Conservation (phyloP, 192 early-diverging fungal species). For the Coemansia sp. region DNA sequence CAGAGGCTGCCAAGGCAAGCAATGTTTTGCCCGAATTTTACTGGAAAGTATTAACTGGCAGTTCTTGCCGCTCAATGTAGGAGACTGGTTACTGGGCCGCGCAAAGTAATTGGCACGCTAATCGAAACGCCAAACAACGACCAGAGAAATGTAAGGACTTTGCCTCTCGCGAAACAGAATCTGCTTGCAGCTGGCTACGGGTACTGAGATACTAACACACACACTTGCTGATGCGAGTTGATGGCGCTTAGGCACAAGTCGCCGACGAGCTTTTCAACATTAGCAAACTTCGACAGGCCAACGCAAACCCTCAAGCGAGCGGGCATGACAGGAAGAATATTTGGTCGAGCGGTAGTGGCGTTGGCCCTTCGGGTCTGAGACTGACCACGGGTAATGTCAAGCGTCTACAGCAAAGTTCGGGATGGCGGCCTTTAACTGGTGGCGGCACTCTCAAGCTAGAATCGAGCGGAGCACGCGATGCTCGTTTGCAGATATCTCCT, state of each 20-base stretch:
- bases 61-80: neutral
- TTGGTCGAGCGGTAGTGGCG: neutral
- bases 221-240: neutral
- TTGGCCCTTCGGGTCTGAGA: neutral
- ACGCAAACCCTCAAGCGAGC: neutral
- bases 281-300: neutral
- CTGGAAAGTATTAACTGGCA: neutral
- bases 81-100: neutral
- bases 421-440: too few species aligned
- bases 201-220: neutral
- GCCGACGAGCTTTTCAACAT: neutral
- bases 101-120: neutral
- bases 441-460: neutral
- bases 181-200: neutral
- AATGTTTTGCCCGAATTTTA: neutral
- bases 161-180: neutral
- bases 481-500: neutral
- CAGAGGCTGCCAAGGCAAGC: too few species aligned
- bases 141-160: neutral
- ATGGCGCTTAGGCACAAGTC: neutral
- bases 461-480: neutral
- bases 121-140: slow-evolving; percentile 5
- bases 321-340: neutral
- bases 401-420: neutral
- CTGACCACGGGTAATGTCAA: neutral